Evolutionary conservation across 2,329 filamentous ascomycete species (phyloP), one percentile per base, ranked within the genome.

Genomic region (Xenoacremonium recifei): DNA sequence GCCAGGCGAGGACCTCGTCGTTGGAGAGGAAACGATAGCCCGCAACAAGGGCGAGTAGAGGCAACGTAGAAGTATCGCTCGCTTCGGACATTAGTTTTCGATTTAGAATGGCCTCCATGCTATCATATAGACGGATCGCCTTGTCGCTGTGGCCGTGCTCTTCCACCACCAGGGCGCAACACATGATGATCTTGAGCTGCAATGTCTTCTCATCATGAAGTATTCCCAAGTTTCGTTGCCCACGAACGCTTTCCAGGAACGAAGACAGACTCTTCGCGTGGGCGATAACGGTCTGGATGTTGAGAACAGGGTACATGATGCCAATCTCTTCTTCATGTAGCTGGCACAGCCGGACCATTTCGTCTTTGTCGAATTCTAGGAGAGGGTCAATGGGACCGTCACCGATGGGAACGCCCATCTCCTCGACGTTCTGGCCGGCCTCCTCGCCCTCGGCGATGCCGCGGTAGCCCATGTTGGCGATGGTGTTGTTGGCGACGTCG

Each of bases 311-410:
- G 62, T 95, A 96, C 89, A 96, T 95, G 56, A 92, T 79, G 32
- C 89, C 89, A 56, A 95, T 84, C 61, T 96, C 91, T 55, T 96
- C 90, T 52, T 95, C 87, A 59, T 93, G 92, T 0, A 95, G 72
- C 12, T 80, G 76, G 51, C 88, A 89, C 12, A 96, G 68, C 2
- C 89, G 80, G 16, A 92, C 64, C 56, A 93, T 88, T 59, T 96
- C 90, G 25, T 90, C 82, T 56, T 85, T 84, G 40, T 79, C 79
- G 36, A 95, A 79, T 6, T 82, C 75, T 80, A 89, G 91, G 20
- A 97, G 77, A 0, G 90, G 89, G 59, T 96, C 92, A 75, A 33
- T 47, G 21, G 56, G 42, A 60, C 67, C 58, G 74, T 73, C 18
- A 70, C 60, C 21, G n/a, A 50, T 21, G 9, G 41, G 48, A 29